Conservation (phyloP, 805 yeast species). For the Barnettozyma siamensis region DNA sequence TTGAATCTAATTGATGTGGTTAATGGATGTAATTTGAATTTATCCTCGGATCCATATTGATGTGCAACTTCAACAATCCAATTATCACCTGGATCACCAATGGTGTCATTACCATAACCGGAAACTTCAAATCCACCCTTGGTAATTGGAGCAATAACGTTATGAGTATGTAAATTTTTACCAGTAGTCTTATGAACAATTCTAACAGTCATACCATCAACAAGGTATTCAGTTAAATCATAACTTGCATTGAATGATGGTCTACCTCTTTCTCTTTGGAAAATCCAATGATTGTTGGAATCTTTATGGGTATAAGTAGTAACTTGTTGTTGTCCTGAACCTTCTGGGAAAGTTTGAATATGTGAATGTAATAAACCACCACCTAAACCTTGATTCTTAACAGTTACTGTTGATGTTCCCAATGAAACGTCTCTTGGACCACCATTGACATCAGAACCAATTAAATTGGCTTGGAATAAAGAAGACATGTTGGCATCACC, state of each 20-base stretch:
- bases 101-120: constrained; percentile 59
- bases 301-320: constrained; percentile 92
- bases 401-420: constrained; percentile 43
- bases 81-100: constrained; percentile 71
- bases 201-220: constrained; percentile 64
- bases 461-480: constrained; percentile 71
- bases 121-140: constrained; percentile 72
- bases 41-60: constrained; percentile 51
- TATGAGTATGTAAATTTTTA: constrained; percentile 78
- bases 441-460: constrained; percentile 54
- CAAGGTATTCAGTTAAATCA: constrained; percentile 29
- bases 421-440: constrained; percentile 65
- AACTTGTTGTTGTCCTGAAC: constrained; percentile 89
- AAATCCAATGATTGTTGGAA: constrained; percentile 73
- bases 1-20: constrained; percentile 77
- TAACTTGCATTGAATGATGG: constrained; percentile 17
- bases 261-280: constrained; percentile 51
- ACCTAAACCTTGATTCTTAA: constrained; percentile 63
- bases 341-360: constrained; percentile 77
- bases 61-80: constrained; percentile 70
- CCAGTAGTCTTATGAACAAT: constrained; percentile 66
- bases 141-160: constrained; percentile 68
- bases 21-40: constrained; percentile 61
- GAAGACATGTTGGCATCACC: constrained; percentile 80
- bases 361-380: constrained; percentile 77